Evolutionary conservation across 352 stramenopile genomes (phyloP), one percentile per base, ranked within the genome.

Genomic region (Elongisporangium prolatum): DNA sequence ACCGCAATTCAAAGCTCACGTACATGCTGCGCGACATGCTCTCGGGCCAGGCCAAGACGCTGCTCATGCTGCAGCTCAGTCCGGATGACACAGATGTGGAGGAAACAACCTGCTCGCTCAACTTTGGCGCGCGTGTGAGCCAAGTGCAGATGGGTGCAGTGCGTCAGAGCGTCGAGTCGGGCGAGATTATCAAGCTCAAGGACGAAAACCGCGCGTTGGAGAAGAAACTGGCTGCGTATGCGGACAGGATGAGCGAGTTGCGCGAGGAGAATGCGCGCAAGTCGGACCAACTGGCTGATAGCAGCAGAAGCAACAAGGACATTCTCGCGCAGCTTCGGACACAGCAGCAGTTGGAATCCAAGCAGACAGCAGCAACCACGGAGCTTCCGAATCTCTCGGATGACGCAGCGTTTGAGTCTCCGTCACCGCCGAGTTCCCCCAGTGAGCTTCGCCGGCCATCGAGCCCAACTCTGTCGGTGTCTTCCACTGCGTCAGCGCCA

Each of bases 1-100:
- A 97, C 61, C 87, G 95, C 21, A 98, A 98, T 70, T 97, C 89
- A 0, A 98, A 97, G 72, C 89, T 98, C 40, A 98, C 93, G 37
- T 97, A 89, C 59, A 88, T 98, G 71, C 80, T 98, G 10, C 88
- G 89, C 18, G 91, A 98, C 48, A 97, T 95, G 69, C 72, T 98
- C 9, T 91, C 83, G 10, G 84, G 85, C 8, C 84, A 96, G 59
- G 80, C 83, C 9, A 98, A 98, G 81, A 96, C 91, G 6, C 70
- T 98, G 10, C 79, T 98, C 67, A 94, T 98, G 80, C 74, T 97
- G 14, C 86, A 96, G 54, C 63, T 97, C 0, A 97, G 88, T 48
- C 92, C 92, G 0, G 87, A 95, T 40, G 61, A 65, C 18, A 62
- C 70, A 2, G 87, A 97, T 50, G 69, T 85, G 16, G 82, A 93